A percentile compares a stretch with the other conserved stretches of the same genome.
These are phyloP conservation scores for Colletotrichum aenigma DNA, from an alignment of 2,329 filamentous ascomycete genomes.

Conservation along the genomic window DNA sequence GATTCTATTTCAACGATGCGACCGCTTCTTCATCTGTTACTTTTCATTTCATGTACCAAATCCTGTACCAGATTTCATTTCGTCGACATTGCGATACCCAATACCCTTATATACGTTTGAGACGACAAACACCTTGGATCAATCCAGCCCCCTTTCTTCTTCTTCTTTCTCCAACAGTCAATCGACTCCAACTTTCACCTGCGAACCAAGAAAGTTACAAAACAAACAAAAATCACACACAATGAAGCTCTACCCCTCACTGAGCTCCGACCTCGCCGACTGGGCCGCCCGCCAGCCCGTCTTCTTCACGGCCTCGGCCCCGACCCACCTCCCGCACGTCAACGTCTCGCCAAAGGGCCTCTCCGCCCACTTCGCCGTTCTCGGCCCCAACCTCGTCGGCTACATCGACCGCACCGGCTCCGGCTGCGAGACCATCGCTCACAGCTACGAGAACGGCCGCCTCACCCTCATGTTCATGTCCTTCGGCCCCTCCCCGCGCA, in stretches of 20 bases:
- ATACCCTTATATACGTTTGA: constrained; percentile 9
- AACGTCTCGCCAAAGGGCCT: constrained; percentile 81
- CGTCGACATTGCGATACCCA: constrained; percentile 8
- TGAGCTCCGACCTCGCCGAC: constrained; percentile 58
- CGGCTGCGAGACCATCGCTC: constrained; percentile 76
- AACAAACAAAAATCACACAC: background rate
- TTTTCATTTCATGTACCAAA: constrained; percentile 4
- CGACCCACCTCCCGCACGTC: constrained; percentile 69
- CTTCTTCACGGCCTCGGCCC: constrained; percentile 78
- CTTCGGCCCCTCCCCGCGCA: constrained; percentile 63
- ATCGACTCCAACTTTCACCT: background rate
- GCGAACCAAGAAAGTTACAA: background rate
- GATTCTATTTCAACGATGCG: background rate
- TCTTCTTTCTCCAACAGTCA: background rate
- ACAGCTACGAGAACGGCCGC: constrained; percentile 78
- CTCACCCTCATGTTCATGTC: constrained; percentile 77
- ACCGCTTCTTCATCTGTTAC: background rate
- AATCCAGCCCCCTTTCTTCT: background rate
- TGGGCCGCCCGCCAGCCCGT: constrained; percentile 73
- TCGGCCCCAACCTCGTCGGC: constrained; percentile 62
- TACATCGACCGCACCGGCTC: constrained; percentile 79
- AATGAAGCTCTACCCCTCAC: constrained; percentile 66
- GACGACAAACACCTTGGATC: background rate
- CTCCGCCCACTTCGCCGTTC: constrained; percentile 64
- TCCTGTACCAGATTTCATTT: constrained; percentile 4